Percentiles rank a stretch among this genome's conserved stretches.
These are phyloP conservation scores for Zygosaccharomyces bisporus DNA, from an alignment of 805 yeast species.

Conservation along the genomic window DNA sequence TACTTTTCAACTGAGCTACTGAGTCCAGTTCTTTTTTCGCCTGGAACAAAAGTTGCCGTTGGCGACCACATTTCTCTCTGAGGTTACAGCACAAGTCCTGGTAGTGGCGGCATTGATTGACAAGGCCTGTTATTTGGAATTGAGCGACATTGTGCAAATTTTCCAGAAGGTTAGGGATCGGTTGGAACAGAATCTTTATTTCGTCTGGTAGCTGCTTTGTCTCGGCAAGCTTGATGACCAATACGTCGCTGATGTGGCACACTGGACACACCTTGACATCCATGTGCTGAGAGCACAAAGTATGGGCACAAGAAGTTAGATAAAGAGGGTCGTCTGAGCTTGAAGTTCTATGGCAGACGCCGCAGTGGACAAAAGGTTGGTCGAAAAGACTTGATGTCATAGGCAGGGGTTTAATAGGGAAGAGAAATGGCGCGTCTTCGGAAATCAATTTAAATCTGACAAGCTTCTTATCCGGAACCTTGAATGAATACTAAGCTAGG, in stretches of 20 bases:
- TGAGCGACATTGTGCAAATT: slow-evolving; percentile 29
- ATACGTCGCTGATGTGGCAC: slow-evolving; percentile 23
- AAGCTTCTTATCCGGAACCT: slow-evolving; percentile 12
- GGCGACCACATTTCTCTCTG: slow-evolving; percentile 28
- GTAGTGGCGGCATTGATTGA: slow-evolving; percentile 27
- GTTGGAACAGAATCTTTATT: slow-evolving; percentile 27
- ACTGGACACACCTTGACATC: slow-evolving; percentile 18
- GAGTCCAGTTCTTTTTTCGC: slow-evolving; percentile 30
- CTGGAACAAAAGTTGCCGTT: slow-evolving; percentile 26
- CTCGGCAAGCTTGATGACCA: slow-evolving; percentile 22
- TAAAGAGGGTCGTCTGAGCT: slow-evolving; percentile 24
- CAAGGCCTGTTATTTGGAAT: slow-evolving; percentile 29
- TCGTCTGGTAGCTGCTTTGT: slow-evolving; percentile 23
- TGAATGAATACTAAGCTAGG: too few species aligned
- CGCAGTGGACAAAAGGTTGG: slow-evolving; percentile 36
- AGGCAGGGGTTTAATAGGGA: too few species aligned
- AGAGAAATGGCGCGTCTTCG: too few species aligned
- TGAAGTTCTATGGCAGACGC: slow-evolving; percentile 32
- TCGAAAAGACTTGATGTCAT: slow-evolving; percentile 23
- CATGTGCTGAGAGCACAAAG: slow-evolving; percentile 35
- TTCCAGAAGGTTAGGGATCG: slow-evolving; percentile 27
- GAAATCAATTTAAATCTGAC: too few species aligned
- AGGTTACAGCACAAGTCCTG: slow-evolving; percentile 24
- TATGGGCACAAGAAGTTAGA: slow-evolving; percentile 41
- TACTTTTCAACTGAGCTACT: slow-evolving; percentile 21